phyloP scores from a whole-genome alignment of 805 yeast species.

The Wickerhamomyces alni region DNA sequence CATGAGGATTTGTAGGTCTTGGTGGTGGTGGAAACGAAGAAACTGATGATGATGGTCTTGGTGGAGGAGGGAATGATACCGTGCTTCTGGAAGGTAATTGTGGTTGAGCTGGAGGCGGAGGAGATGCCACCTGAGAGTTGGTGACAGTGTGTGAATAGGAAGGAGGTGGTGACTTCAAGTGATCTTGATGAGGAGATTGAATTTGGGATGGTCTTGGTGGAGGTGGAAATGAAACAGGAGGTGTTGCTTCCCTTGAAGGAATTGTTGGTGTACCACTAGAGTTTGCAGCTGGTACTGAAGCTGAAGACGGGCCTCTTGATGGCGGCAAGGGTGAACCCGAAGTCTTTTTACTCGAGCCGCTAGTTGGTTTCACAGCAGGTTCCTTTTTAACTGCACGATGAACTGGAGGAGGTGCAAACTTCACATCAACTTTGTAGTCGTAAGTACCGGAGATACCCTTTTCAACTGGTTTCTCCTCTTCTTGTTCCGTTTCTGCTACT shows the following conservation, averaged over 20 bases:
- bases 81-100: background rate
- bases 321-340: background rate
- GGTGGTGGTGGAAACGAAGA: constrained; percentile 9
- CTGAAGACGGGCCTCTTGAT: constrained; percentile 1
- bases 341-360: too few species aligned
- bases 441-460: constrained; percentile 30
- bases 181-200: background rate
- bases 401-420: constrained; percentile 30
- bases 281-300: constrained; percentile 1
- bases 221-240: constrained; percentile 4
- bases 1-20: constrained; percentile 1
- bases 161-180: constrained; percentile 3
- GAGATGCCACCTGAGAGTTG: background rate
- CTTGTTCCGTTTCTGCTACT: constrained; percentile 5
- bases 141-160: constrained; percentile 1
- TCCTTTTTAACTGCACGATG: constrained; percentile 9
- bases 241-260: constrained; percentile 21
- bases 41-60: background rate
- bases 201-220: background rate
- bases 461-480: constrained; percentile 9
- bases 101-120: background rate
- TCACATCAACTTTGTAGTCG: constrained; percentile 26
- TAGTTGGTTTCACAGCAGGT: too few species aligned
- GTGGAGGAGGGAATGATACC: background rate
- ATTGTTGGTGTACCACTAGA: constrained; percentile 17